These are phyloP conservation scores for Amanita muscaria DNA, from an alignment of 768 basidiomycete species.

Conservation along the genomic window DNA sequence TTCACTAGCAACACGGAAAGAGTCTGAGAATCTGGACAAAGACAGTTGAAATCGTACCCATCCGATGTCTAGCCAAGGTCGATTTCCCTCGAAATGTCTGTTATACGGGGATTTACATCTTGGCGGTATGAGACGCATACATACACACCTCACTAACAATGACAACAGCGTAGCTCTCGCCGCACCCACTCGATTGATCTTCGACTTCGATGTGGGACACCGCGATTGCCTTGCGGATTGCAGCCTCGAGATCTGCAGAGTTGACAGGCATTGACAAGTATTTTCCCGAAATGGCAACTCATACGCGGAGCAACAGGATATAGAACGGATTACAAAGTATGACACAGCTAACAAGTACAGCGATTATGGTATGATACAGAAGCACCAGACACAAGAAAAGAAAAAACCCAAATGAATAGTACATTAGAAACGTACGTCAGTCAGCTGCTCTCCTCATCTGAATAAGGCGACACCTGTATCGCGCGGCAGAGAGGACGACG, in stretches of 20 bases:
- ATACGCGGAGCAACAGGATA: too few species aligned
- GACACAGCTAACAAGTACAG: too few species aligned
- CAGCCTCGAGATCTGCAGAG: slow-evolving; percentile 43
- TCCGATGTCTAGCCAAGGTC: slow-evolving; percentile 68
- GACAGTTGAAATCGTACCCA: slow-evolving; percentile 32
- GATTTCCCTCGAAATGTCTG: slow-evolving; percentile 73
- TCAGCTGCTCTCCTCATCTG: slow-evolving; percentile 7
- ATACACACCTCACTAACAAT: slow-evolving; percentile 65
- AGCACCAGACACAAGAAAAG: too few species aligned
- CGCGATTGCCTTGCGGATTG: slow-evolving; percentile 54
- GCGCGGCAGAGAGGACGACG: slow-evolving; percentile 6
- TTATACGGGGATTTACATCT: background rate
- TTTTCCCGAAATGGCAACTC: too few species aligned
- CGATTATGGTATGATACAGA: too few species aligned
- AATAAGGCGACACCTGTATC: slow-evolving; percentile 9
- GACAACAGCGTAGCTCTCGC: slow-evolving; percentile 65
- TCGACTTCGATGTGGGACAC: slow-evolving; percentile 64
- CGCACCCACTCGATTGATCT: slow-evolving; percentile 75
- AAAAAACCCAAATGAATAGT: too few species aligned
- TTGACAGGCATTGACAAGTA: slow-evolving; percentile 71
- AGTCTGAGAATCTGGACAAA: background rate
- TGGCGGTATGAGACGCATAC: too few species aligned
- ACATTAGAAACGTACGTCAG: too few species aligned
- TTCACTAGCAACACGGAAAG: slow-evolving; percentile 45
- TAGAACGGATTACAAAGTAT: too few species aligned